Evolutionary conservation across 2,329 filamentous ascomycete genomes (phyloP).

Genomic region (Trichoderma lentiforme): DNA sequence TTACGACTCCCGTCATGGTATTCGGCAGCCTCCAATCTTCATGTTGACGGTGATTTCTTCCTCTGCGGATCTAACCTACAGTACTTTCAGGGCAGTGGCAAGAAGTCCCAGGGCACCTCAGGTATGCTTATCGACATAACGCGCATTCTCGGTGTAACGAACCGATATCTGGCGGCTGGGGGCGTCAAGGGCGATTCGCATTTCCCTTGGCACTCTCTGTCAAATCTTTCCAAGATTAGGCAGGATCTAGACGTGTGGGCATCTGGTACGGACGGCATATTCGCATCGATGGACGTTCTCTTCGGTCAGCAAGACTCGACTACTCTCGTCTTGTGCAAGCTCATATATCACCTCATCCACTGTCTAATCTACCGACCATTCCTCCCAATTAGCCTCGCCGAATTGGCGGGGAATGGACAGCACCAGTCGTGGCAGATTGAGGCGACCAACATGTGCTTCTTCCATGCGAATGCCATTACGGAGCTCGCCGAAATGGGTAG

Average conservation of each 20-base stretch:
- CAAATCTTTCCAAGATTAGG: constrained; percentile 79
- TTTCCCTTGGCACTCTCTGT: constrained; percentile 86
- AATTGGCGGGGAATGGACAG: constrained; percentile 74
- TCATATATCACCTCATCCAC: constrained; percentile 83
- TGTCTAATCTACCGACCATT: constrained; percentile 86
- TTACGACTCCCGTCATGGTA: constrained; percentile 74
- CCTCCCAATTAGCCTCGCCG: constrained; percentile 76
- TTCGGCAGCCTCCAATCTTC: constrained; percentile 56
- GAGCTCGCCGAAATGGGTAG: constrained; percentile 78
- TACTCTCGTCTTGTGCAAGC: constrained; percentile 75
- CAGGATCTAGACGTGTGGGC: constrained; percentile 85
- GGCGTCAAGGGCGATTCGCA: constrained; percentile 87
- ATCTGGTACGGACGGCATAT: constrained; percentile 73
- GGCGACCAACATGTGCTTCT: constrained; percentile 79
- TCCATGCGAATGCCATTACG: constrained; percentile 83
- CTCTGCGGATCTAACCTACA: constrained; percentile 74
- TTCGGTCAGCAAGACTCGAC: constrained; percentile 78
- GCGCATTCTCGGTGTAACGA: constrained; percentile 77
- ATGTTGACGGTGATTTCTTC: constrained; percentile 76
- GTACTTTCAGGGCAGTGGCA: constrained; percentile 64
- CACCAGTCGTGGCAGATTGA: constrained; percentile 93
- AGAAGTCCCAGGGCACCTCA: constrained; percentile 69
- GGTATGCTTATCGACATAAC: constrained; percentile 83
- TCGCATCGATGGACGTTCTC: constrained; percentile 69
- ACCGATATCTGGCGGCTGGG: constrained; percentile 77